Conservation (phyloP, 371 early-diverging fungal species). For the Syncephalastrum contaminatum region DNA sequence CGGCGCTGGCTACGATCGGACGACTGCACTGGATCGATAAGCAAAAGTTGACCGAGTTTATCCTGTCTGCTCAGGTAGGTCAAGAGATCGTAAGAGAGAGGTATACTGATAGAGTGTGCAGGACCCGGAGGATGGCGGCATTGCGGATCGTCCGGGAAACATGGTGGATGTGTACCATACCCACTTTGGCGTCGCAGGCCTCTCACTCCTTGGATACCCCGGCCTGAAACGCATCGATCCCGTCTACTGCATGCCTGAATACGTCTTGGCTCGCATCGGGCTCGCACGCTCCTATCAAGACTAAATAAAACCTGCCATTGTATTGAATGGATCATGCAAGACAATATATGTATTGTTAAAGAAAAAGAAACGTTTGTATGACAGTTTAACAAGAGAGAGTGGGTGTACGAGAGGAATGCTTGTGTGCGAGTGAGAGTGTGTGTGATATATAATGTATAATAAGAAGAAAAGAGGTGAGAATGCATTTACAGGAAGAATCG, state of each 20-base stretch:
- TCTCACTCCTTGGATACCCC: conserved; percentile 84
- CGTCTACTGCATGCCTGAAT: conserved; percentile 88
- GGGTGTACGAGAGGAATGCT: too few species aligned
- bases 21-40: conserved; percentile 87
- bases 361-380: too few species aligned
- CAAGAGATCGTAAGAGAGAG: background rate
- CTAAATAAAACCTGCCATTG: background rate
- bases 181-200: conserved; percentile 89
- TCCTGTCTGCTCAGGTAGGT: conserved; percentile 81
- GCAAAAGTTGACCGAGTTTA: conserved; percentile 76
- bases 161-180: conserved; percentile 97
- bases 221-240: conserved; percentile 81
- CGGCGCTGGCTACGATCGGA: conserved; percentile 84
- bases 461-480: conserved; percentile 5
- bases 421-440: too few species aligned
- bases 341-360: too few species aligned
- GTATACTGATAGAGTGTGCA: conserved; percentile 14
- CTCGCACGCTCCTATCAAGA: conserved; percentile 24
- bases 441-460: conserved; percentile 8
- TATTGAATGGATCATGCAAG: too few species aligned
- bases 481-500: conserved; percentile 71
- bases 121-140: conserved; percentile 91
- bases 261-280: conserved; percentile 66
- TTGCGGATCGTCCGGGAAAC: conserved; percentile 94
- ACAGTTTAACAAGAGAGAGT: too few species aligned